These are phyloP conservation scores for Schizosaccharomyces versatilis DNA, from an alignment of 1,139 yeast genomes.

Conservation along the genomic window DNA sequence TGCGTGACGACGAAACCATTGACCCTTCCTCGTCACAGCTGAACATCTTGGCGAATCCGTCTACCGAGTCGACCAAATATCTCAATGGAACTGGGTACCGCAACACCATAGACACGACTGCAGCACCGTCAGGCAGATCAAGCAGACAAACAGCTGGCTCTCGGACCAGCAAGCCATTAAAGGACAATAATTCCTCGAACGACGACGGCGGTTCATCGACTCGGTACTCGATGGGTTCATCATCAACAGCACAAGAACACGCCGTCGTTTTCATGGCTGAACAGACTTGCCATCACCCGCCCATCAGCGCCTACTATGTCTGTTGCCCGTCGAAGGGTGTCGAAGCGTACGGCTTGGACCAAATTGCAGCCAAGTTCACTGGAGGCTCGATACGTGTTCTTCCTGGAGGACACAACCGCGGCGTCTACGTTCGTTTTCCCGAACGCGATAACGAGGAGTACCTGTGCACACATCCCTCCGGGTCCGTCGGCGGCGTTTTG, in stretches of 20 bases:
- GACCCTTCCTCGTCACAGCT: constrained; percentile 1
- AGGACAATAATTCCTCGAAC: too few relatives aligned
- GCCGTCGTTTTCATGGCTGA: constrained; percentile 48
- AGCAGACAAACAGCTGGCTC: not conserved
- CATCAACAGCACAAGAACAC: constrained; percentile 15
- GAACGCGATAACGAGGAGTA: constrained; percentile 32
- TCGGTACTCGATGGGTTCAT: too few relatives aligned
- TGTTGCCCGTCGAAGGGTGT: constrained; percentile 40
- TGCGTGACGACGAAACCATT: not conserved
- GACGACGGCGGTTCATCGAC: too few relatives aligned
- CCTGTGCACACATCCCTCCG: constrained; percentile 50
- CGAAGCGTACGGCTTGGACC: constrained; percentile 49
- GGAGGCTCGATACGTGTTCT: constrained; percentile 30
- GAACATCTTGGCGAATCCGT: not conserved
- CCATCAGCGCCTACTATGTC: constrained; percentile 53
- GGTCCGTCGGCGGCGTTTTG: constrained; percentile 58
- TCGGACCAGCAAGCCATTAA: not conserved
- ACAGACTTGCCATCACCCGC: constrained; percentile 76
- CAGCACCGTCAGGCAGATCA: not conserved
- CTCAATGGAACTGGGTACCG: not conserved
- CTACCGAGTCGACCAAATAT: not conserved
- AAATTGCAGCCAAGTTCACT: constrained; percentile 46
- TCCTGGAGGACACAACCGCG: constrained; percentile 62
- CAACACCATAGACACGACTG: not conserved
- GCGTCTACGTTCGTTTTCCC: constrained; percentile 31